Base-by-base conservation (phyloP, 306 rosid genomes). In the Vachellia collinsii region DNA sequence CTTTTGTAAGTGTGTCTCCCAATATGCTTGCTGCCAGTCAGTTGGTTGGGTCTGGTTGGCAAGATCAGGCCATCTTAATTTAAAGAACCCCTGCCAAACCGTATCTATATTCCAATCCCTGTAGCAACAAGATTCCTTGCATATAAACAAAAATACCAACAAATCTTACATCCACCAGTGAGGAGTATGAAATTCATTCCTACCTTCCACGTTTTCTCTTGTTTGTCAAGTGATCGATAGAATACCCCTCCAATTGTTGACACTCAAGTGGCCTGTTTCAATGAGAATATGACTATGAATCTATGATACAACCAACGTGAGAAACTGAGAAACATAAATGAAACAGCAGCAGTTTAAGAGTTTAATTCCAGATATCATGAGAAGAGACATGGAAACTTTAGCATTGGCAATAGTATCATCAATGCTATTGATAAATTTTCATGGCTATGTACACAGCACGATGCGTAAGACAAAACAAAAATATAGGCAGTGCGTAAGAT, bases 1-100 rank as follows among this genome's bases (percentile, higher is more conserved):
- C 97, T 87, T 85, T 81, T 95, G 99, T 81, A 95, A 79, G 87
- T 95, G 97, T 36, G 87, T 75, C 82, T 93, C 98, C 97, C 99
- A 95, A 78, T 95, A 95, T 11, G 72, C 83, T 80, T 88, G 91
- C 79, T 80, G 92, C 97, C 97, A 95, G 63, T 91, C 95, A 36
- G 61, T 72, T 22, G 86, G 80, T 63, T 83, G 83, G 68, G 51
- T 89, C 73, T 36, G 37, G 70, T 81, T 17, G 16, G 82, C 72
- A 76, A 74, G 81, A 74, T 82, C 56, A 54, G 91, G 91, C 97
- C 99, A 95, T 47, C 92, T 92, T 64, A 38, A 53, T 51, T 85
- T 76, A 76, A 79, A 87, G 37, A 85, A 81, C 66, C 34, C 69
- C 88, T 38, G 77, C 97, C 98, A 95, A 19, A 89, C 92, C 47